phyloP scores from a whole-genome alignment of 371 early-diverging fungal species.

The Coemansia sp. region DNA sequence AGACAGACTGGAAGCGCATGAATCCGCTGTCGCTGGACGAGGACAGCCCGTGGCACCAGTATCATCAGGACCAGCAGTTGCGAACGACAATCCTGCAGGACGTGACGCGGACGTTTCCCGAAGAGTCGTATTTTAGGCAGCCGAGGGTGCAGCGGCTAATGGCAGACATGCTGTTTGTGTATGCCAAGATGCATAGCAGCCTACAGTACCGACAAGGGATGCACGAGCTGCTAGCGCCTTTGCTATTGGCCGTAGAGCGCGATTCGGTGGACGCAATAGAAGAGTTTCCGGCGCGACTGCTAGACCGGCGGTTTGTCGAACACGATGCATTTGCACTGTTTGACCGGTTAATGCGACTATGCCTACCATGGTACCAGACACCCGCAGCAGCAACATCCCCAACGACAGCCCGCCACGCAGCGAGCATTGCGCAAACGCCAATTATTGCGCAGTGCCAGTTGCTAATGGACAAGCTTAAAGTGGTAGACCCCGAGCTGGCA shows the following conservation, averaged over 20 bases:
- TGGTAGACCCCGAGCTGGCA: constrained; percentile 69
- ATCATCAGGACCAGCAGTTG: constrained; percentile 83
- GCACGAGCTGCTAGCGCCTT: constrained; percentile 91
- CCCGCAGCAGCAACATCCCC: constrained; percentile 13
- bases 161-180: constrained; percentile 85
- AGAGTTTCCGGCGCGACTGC: constrained; percentile 8
- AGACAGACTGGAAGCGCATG: constrained; percentile 20
- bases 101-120: constrained; percentile 94
- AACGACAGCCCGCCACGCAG: neutral
- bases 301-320: constrained; percentile 68
- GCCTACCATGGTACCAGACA: constrained; percentile 77
- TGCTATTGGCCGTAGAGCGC: constrained; percentile 69
- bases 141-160: constrained; percentile 66
- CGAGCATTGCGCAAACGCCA: constrained; percentile 56
- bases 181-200: constrained; percentile 82
- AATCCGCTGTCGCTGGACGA: constrained; percentile 85
- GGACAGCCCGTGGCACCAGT: constrained; percentile 91
- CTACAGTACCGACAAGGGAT: constrained; percentile 96
- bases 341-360: constrained; percentile 75
- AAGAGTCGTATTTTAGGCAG: constrained; percentile 74
- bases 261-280: constrained; percentile 54
- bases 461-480: constrained; percentile 68
- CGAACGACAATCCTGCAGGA: constrained; percentile 83
- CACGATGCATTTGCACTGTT: constrained; percentile 86
- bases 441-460: constrained; percentile 73